Evolutionary conservation across 805 yeast species (phyloP).

Genomic region (Kuraishia ogatae): DNA sequence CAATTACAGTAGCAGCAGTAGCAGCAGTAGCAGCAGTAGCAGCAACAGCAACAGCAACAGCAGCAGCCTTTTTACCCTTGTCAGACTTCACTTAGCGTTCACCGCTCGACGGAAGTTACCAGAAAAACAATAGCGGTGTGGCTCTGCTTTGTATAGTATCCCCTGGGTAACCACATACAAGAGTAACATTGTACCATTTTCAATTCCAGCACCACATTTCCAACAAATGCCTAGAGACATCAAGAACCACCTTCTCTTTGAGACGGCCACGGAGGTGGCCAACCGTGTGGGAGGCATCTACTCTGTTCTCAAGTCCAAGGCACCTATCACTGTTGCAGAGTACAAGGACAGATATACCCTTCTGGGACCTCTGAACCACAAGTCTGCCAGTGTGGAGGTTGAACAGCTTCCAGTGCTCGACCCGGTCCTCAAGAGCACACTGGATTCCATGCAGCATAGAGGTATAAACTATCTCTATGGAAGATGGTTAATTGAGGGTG

Average conservation of each 20-base stretch:
- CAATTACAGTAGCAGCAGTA: too few relatives aligned
- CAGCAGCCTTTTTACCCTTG: too few relatives aligned
- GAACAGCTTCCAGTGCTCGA: constrained; percentile 52
- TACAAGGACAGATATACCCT: constrained; percentile 80
- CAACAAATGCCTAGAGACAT: constrained; percentile 49
- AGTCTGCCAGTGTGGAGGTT: constrained; percentile 72
- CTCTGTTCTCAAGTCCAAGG: constrained; percentile 92
- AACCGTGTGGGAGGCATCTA: constrained; percentile 97
- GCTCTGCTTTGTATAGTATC: too few relatives aligned
- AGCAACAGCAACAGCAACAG: too few relatives aligned
- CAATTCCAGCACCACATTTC: background rate
- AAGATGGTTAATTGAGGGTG: constrained; percentile 96
- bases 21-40: too few relatives aligned
- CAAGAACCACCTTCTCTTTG: constrained; percentile 79
- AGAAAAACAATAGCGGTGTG: too few relatives aligned
- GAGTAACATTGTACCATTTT: too few relatives aligned
- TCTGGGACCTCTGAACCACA: constrained; percentile 77
- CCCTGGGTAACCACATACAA: too few relatives aligned
- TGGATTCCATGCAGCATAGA: constrained; percentile 72
- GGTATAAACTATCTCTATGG: constrained; percentile 85
- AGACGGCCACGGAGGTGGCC: constrained; percentile 96
- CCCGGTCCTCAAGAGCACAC: constrained; percentile 43
- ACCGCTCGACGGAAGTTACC: too few relatives aligned
- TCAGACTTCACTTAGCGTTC: too few relatives aligned
- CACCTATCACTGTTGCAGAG: constrained; percentile 93